These are phyloP conservation scores for Trametes polyzona DNA, from an alignment of 1,284 basidiomycete genomes.

Conservation along the genomic window DNA sequence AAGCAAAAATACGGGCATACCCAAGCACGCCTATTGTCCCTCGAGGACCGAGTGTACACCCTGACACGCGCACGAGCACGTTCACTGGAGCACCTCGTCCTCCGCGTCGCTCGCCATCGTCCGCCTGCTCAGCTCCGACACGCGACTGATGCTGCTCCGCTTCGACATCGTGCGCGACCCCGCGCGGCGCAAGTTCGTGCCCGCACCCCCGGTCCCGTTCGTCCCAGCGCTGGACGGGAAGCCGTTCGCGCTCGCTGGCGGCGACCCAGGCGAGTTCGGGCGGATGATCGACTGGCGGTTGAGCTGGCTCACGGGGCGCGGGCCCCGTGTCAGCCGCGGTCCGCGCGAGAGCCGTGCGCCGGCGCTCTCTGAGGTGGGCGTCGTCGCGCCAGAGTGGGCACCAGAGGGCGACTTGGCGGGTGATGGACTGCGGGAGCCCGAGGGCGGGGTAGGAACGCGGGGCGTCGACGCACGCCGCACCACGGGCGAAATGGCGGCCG, in stretches of 20 bases:
- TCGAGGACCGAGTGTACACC: not conserved
- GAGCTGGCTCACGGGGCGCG: constrained; percentile 53
- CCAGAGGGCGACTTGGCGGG: constrained; percentile 38
- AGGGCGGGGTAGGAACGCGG: constrained; percentile 34
- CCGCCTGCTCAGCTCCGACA: constrained; percentile 66
- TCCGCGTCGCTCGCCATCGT: constrained; percentile 84
- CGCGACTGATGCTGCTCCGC: constrained; percentile 45
- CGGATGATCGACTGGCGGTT: constrained; percentile 46
- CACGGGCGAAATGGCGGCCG: constrained; percentile 47
- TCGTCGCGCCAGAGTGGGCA: constrained; percentile 44
- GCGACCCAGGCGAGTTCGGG: constrained; percentile 35
- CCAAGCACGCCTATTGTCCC: too few relatives aligned
- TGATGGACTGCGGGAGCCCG: constrained; percentile 45
- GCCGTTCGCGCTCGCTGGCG: constrained; percentile 21
- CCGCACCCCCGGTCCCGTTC: constrained; percentile 14
- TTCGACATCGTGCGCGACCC: constrained; percentile 35
- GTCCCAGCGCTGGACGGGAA: constrained; percentile 18
- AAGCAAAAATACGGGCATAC: too few relatives aligned
- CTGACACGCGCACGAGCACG: not conserved
- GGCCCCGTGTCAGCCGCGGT: constrained; percentile 53
- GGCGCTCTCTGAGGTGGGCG: constrained; percentile 40
- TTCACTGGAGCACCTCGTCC: constrained; percentile 58
- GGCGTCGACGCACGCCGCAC: constrained; percentile 36
- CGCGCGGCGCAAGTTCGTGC: constrained; percentile 26
- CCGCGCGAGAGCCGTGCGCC: constrained; percentile 48